These are phyloP conservation scores for Nakazawaea laoshanensis DNA, from an alignment of 805 yeast species.

Conservation along the genomic window DNA sequence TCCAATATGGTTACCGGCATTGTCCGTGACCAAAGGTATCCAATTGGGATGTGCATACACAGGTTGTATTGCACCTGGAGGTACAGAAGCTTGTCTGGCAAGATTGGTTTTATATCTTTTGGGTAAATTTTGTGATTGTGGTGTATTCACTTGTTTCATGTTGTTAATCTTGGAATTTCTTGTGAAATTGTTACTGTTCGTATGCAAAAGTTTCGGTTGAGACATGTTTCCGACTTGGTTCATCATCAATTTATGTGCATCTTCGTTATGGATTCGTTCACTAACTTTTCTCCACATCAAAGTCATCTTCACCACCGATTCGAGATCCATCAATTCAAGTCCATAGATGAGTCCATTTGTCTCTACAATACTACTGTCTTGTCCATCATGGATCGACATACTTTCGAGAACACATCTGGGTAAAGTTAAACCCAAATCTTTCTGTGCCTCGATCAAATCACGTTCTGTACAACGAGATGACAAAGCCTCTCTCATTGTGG, in stretches of 20 bases:
- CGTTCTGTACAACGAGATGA: slow-evolving; percentile 64
- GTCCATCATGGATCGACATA: slow-evolving; percentile 77
- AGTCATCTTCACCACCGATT: slow-evolving; percentile 70
- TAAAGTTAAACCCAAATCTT: slow-evolving; percentile 58
- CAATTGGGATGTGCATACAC: slow-evolving; percentile 77
- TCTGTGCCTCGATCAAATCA: slow-evolving; percentile 72
- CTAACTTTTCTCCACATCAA: slow-evolving; percentile 75
- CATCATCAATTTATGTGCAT: slow-evolving; percentile 13
- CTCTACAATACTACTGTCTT: slow-evolving; percentile 59
- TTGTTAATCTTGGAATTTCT: slow-evolving; percentile 5
- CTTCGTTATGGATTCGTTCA: slow-evolving; percentile 25
- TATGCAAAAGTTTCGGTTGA: slow-evolving; percentile 15
- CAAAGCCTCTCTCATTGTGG: slow-evolving; percentile 65
- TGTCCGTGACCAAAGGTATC: slow-evolving; percentile 85
- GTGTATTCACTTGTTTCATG: neutral
- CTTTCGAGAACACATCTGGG: slow-evolving; percentile 76
- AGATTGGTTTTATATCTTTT: slow-evolving; percentile 26
- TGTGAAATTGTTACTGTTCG: slow-evolving; percentile 8
- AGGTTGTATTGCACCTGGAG: slow-evolving; percentile 60
- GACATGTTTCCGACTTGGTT: slow-evolving; percentile 9
- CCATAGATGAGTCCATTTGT: slow-evolving; percentile 74
- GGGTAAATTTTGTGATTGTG: slow-evolving; percentile 3
- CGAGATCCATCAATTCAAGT: slow-evolving; percentile 65
- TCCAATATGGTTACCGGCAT: slow-evolving; percentile 82
- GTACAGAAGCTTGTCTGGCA: slow-evolving; percentile 55